Evolutionary conservation across 1,139 yeast genomes (phyloP).

Genomic region (Kodamaea plutei): DNA sequence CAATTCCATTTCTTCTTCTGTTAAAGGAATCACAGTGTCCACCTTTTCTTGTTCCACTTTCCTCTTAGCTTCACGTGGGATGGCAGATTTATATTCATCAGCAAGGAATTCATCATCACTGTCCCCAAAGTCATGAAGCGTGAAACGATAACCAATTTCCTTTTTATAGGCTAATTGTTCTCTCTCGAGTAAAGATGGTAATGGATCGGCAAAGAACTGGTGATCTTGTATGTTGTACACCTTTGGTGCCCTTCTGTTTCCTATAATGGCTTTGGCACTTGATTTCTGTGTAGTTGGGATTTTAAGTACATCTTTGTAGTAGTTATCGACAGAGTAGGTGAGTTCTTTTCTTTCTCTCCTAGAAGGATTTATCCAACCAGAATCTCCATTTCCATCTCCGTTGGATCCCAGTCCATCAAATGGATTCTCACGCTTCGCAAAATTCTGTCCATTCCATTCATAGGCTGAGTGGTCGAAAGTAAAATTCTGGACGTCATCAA

Average conservation of each 20-base stretch:
- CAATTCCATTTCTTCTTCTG: conserved; percentile 65
- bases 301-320: conserved; percentile 75
- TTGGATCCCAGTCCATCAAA: not conserved
- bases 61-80: conserved; percentile 42
- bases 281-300: conserved; percentile 17
- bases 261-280: conserved; percentile 22
- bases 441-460: conserved; percentile 96
- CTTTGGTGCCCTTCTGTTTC: conserved; percentile 68
- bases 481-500: conserved; percentile 89
- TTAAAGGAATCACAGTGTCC: conserved; percentile 65
- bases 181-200: conserved; percentile 63
- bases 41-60: conserved; percentile 60
- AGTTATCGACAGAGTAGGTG: conserved; percentile 81
- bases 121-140: conserved; percentile 50
- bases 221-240: conserved; percentile 73
- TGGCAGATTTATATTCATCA: conserved; percentile 39
- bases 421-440: conserved; percentile 57
- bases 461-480: conserved; percentile 85
- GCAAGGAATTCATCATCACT: conserved; percentile 56
- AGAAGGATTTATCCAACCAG: conserved; percentile 78
- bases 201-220: conserved; percentile 74
- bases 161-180: conserved; percentile 77
- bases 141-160: conserved; percentile 65
- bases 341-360: conserved; percentile 89
- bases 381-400: conserved; percentile 26